Percentiles rank a stretch among this genome's conserved stretches.
Evolutionary conservation across 192 early-diverging fungal genomes (phyloP).

Genomic region (Podila verticillata): DNA sequence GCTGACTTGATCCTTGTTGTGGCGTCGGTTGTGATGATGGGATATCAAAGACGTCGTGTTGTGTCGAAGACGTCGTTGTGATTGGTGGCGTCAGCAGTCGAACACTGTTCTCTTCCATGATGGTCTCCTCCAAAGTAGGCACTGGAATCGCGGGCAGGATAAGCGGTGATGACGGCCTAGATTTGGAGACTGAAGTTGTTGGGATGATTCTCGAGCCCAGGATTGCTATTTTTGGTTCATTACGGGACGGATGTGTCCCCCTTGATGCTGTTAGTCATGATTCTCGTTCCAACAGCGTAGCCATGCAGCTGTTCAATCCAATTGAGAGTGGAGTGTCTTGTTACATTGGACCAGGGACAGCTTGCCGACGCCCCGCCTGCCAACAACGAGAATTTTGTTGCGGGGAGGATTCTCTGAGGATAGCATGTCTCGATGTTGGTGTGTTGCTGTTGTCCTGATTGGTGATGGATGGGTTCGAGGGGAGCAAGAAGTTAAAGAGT

Average conservation of each 20-base stretch:
- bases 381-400: conserved; percentile 70
- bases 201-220: conserved; percentile 48
- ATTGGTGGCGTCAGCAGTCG: conserved; percentile 36
- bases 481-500: not conserved
- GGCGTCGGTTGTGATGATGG: not conserved
- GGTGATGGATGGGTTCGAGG: not conserved
- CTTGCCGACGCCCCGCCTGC: conserved; percentile 59
- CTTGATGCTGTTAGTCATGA: not conserved
- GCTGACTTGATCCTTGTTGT: not conserved
- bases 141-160: conserved; percentile 49
- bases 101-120: conserved; percentile 10
- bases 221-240: conserved; percentile 20
- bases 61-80: not conserved
- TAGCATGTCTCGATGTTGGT: conserved; percentile 1
- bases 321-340: not conserved
- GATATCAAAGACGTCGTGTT: not conserved
- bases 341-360: conserved; percentile 64
- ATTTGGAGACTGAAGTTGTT: conserved; percentile 43
- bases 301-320: not conserved
- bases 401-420: conserved; percentile 28
- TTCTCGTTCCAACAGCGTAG: conserved; percentile 5
- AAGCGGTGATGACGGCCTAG: conserved; percentile 36
- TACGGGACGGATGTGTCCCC: conserved; percentile 1
- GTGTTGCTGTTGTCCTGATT: not conserved
- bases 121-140: conserved; percentile 34